Conservation (phyloP, 495 filamentous ascomycete genomes). For the Neurospora sp. region DNA sequence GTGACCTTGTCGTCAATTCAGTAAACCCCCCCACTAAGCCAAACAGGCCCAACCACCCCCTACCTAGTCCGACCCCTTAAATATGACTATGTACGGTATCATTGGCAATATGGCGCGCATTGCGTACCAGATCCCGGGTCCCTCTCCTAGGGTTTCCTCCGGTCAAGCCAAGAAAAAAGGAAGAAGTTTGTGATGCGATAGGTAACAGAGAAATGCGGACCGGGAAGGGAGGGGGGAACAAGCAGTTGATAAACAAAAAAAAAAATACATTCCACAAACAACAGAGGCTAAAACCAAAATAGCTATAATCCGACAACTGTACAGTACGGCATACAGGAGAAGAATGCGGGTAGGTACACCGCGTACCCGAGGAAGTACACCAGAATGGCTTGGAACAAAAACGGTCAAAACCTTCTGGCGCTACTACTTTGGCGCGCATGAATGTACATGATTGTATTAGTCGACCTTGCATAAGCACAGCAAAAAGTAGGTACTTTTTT, state of each 20-base stretch:
- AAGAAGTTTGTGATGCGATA: not conserved
- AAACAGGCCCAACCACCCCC: not conserved
- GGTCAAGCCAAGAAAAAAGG: not conserved
- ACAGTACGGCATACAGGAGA: not conserved
- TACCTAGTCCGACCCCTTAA: not conserved
- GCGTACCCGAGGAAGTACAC: not conserved
- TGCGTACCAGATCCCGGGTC: not conserved
- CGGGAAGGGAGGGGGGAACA: not conserved
- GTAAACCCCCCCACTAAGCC: not conserved
- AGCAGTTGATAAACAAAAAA: not conserved
- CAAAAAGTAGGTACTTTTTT: not conserved
- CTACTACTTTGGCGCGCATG: not conserved
- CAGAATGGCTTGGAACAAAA: not conserved
- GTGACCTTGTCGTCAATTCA: not conserved
- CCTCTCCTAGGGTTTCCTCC: not conserved
- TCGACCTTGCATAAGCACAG: not conserved
- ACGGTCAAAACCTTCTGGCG: not conserved
- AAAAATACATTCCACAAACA: not conserved
- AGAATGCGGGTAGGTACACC: not conserved
- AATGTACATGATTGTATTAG: not conserved
- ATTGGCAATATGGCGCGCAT: not conserved
- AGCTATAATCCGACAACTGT: not conserved
- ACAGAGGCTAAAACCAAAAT: not conserved
- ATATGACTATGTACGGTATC: not conserved
- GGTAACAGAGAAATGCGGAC: not conserved